These are phyloP conservation scores for Pyropia yezoensis DNA, from an alignment of 23 red algal species.

Conservation along the genomic window DNA sequence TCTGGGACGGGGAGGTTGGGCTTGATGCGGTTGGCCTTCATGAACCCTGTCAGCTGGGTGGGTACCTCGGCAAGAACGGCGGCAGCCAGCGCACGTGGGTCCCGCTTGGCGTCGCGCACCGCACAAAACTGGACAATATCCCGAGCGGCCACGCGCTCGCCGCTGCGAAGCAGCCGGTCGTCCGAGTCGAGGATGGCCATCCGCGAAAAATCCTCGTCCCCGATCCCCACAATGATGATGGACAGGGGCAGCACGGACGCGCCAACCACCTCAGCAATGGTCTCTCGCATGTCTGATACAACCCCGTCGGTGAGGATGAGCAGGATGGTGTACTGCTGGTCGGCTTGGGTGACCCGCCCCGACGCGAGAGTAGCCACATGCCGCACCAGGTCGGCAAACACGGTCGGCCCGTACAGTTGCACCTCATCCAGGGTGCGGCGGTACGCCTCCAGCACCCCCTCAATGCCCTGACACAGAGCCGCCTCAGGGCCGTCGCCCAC, in stretches of 20 bases:
- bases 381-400: slow-evolving; percentile 58
- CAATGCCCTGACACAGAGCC: slow-evolving; percentile 35
- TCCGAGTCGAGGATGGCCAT: slow-evolving; percentile 46
- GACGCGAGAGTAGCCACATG: slow-evolving; percentile 35
- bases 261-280: slow-evolving; percentile 42
- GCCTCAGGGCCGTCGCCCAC: slow-evolving; percentile 12
- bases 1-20: slow-evolving; percentile 5
- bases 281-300: slow-evolving; percentile 54
- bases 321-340: slow-evolving; percentile 45
- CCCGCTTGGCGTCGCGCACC: slow-evolving; percentile 19
- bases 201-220: slow-evolving; percentile 53
- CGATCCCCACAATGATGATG: slow-evolving; percentile 73
- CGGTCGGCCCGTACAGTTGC: slow-evolving; percentile 71
- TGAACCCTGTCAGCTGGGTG: slow-evolving; percentile 42
- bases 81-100: slow-evolving; percentile 20
- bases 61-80: slow-evolving; percentile 52
- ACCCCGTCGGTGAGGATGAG: slow-evolving; percentile 79
- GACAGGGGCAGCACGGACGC: slow-evolving; percentile 51
- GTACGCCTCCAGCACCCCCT: slow-evolving; percentile 60
- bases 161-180: slow-evolving; percentile 21
- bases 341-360: slow-evolving; percentile 20
- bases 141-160: slow-evolving; percentile 35
- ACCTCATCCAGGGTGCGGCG: slow-evolving; percentile 32
- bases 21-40: slow-evolving; percentile 22
- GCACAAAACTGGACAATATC: slow-evolving; percentile 69